Percentiles rank a stretch among this genome's conserved stretches.
phyloP scores from a whole-genome alignment of 257 asterid genomes.

The Solanum appendiculatum region DNA sequence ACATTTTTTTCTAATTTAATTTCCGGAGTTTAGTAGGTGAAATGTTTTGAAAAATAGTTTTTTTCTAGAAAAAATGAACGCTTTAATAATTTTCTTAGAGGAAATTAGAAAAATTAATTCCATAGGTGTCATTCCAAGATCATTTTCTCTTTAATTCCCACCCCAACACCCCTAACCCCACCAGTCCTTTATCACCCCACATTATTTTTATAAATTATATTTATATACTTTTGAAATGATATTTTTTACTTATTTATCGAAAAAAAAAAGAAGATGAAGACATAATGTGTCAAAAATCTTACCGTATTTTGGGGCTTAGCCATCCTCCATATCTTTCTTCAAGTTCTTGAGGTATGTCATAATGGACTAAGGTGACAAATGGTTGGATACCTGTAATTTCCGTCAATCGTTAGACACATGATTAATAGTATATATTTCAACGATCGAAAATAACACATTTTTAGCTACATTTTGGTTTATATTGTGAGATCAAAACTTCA shows the following conservation, averaged over 20 bases:
- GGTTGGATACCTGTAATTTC: conserved; percentile 44
- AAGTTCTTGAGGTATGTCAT: conserved; percentile 67
- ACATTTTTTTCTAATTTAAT: neutral
- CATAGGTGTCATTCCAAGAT: too few relatives aligned
- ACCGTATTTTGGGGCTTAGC: conserved; percentile 47
- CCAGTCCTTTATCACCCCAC: neutral
- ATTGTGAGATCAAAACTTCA: neutral
- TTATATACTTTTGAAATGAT: neutral
- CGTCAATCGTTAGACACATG: neutral
- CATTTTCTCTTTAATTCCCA: neutral
- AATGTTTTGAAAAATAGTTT: neutral
- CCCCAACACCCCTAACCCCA: neutral
- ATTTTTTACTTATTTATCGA: too few relatives aligned
- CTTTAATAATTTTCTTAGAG: too few relatives aligned
- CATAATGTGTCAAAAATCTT: neutral
- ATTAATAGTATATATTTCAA: neutral
- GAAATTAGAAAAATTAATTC: too few relatives aligned
- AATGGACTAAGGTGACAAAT: conserved; percentile 44
- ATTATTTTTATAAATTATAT: neutral
- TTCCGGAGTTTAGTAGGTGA: too few relatives aligned
- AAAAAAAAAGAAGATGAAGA: neutral
- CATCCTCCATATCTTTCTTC: conserved; percentile 61
- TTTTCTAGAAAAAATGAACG: neutral
- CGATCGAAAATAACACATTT: neutral
- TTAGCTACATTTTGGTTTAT: too few relatives aligned